A percentile compares a stretch with the other conserved stretches of the same genome.
Evolutionary conservation across 2,329 filamentous ascomycete genomes (phyloP).

Genomic region (Ascochyta pisi): DNA sequence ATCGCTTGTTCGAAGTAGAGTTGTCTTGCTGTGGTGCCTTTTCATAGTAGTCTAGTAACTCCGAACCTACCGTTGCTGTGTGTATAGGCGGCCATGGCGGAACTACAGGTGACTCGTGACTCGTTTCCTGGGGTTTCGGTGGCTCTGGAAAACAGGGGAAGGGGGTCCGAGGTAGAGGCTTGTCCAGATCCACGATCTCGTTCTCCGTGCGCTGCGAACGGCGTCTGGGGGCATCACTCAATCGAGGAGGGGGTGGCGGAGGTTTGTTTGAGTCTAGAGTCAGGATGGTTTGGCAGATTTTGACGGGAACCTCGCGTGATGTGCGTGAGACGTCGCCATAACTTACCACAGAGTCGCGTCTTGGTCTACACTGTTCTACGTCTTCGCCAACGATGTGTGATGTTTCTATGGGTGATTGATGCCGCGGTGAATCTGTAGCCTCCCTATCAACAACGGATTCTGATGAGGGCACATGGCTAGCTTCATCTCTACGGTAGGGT

Average conservation of each 20-base stretch:
- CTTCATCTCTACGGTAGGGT: neutral
- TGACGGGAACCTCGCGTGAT: constrained; percentile 19
- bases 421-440: neutral
- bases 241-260: constrained; percentile 21
- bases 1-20: neutral
- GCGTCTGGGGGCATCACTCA: constrained; percentile 7
- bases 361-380: neutral
- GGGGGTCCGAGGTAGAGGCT: constrained; percentile 13
- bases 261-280: constrained; percentile 20
- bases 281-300: constrained; percentile 2
- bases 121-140: neutral
- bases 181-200: neutral
- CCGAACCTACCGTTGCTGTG: neutral
- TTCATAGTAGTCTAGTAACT: neutral
- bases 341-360: constrained; percentile 4
- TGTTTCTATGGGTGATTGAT: neutral
- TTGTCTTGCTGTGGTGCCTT: neutral
- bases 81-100: neutral
- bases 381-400: neutral
- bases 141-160: neutral
- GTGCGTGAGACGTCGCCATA: constrained; percentile 13
- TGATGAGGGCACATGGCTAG: neutral
- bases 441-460: neutral
- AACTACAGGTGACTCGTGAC: neutral
- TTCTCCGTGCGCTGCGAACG: neutral